These are phyloP conservation scores for Phyllosticta citribraziliensis DNA, from an alignment of 2,329 filamentous ascomycete genomes.

Conservation along the genomic window DNA sequence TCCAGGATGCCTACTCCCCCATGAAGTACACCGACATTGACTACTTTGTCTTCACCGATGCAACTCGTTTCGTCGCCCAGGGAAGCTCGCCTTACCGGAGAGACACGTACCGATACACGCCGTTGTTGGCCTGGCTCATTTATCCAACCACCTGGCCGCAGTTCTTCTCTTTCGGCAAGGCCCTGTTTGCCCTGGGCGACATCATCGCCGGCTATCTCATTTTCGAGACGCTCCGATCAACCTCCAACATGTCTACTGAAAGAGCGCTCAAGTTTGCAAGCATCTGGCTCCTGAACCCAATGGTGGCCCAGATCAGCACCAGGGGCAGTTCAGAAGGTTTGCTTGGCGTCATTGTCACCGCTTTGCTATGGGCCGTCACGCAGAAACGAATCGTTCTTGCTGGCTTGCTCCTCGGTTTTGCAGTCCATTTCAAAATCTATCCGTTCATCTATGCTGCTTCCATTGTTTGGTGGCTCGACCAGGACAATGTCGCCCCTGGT, in stretches of 20 bases:
- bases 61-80: conserved; percentile 63
- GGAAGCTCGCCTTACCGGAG: conserved; percentile 70
- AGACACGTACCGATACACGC: conserved; percentile 95
- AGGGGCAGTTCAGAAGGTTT: conserved; percentile 88
- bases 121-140: conserved; percentile 83
- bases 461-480: conserved; percentile 72
- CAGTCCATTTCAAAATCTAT: conserved; percentile 97
- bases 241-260: conserved; percentile 24
- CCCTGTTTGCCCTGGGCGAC: conserved; percentile 75
- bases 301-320: conserved; percentile 96
- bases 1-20: conserved; percentile 84
- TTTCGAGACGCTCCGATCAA: conserved; percentile 41
- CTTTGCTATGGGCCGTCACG: conserved; percentile 72
- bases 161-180: conserved; percentile 73
- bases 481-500: conserved; percentile 21
- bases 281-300: conserved; percentile 92
- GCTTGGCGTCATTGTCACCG: conserved; percentile 73
- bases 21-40: conserved; percentile 99
- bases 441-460: conserved; percentile 88
- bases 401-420: conserved; percentile 66
- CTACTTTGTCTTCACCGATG: conserved; percentile 97
- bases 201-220: conserved; percentile 77
- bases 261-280: conserved; percentile 65
- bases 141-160: conserved; percentile 62
- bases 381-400: conserved; percentile 53